Conservation (phyloP, 2,329 filamentous ascomycete species). For the Byssothecium circinans region DNA sequence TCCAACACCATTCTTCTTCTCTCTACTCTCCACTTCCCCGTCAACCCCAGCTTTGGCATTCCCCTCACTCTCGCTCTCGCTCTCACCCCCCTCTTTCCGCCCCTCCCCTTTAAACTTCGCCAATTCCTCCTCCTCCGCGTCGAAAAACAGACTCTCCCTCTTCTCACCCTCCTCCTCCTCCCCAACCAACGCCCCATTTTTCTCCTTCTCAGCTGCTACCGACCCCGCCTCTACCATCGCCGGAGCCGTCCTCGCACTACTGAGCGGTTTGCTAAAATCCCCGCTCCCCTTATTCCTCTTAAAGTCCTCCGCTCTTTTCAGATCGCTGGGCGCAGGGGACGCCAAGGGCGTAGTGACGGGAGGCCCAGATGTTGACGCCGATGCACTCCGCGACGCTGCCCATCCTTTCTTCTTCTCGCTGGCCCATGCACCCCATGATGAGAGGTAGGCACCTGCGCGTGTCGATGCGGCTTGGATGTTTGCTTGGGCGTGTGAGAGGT, state of each 20-base stretch:
- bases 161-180: background rate
- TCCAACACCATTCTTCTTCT: no score
- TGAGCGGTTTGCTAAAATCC: constrained; percentile 7
- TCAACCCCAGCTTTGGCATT: background rate
- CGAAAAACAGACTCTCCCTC: constrained; percentile 21
- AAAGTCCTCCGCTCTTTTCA: constrained; percentile 33
- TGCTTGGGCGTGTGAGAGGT: constrained; percentile 58
- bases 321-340: constrained; percentile 22
- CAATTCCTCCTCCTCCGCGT: constrained; percentile 17
- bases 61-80: constrained; percentile 8
- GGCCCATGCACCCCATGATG: constrained; percentile 65
- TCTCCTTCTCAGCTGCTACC: background rate
- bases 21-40: background rate
- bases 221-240: constrained; percentile 8
- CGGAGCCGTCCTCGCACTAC: constrained; percentile 13
- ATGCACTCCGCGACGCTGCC: constrained; percentile 20
- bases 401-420: constrained; percentile 68
- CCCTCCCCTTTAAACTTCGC: constrained; percentile 4
- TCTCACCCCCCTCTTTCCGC: constrained; percentile 7
- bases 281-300: constrained; percentile 20
- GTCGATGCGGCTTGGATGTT: constrained; percentile 57
- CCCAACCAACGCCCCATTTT: background rate
- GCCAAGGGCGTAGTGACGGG: constrained; percentile 23
- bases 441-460: constrained; percentile 63
- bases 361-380: constrained; percentile 20